Base-by-base conservation (phyloP, 2,329 filamentous ascomycete genomes). In the Verticillium isaacii region DNA sequence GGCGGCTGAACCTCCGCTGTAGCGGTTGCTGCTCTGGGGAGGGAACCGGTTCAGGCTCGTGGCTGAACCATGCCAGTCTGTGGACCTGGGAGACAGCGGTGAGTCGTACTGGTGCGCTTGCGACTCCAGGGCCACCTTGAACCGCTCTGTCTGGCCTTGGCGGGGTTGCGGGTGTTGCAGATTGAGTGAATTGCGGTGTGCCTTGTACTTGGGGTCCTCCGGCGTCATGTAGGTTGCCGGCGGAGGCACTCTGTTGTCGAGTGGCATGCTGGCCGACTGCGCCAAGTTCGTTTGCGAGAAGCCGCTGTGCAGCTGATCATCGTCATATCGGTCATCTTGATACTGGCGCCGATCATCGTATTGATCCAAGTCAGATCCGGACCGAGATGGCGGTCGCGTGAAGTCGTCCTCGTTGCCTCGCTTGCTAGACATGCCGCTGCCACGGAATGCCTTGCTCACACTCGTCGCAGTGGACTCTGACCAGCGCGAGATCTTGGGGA, bases 401-500 rank as follows among this genome's bases (percentile, higher is more conserved):
- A 77, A 87, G 74, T 75, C 88, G 77, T 79, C 89, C 74, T 81
- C 87, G 77, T 79, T 88, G 77, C 81, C 80, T 54, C 84, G 81
- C 68, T 83, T 85, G 71, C 80, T 81, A 25, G 76, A 79, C 57
- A 82, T 81, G 55, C 80, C 82, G 68, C 87, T 91, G 69, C 85
- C 86, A 50, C 89, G 86, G 73, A 93, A 90, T 50, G 89, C 90
- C 68, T 90, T 89, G 55, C 91, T 89, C 54, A 93, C 87, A 64
- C 92, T 96, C 0, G 93, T 97, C 4, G 93, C 86, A 0, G 95
- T 99, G 2, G 94, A 98, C 77, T 96, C 95, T 0, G 94, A 98
- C 95, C 95, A 99, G 54, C 95, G 87, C 6, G 95, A 98, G 65
- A 97, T 93, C 79, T 96, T 97, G 29, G 93, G 93, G 64, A 96